Percentiles rank a stretch among this genome's conserved stretches.
phyloP scores from a whole-genome alignment of 257 asterid genomes.

The Catharanthus roseus region DNA sequence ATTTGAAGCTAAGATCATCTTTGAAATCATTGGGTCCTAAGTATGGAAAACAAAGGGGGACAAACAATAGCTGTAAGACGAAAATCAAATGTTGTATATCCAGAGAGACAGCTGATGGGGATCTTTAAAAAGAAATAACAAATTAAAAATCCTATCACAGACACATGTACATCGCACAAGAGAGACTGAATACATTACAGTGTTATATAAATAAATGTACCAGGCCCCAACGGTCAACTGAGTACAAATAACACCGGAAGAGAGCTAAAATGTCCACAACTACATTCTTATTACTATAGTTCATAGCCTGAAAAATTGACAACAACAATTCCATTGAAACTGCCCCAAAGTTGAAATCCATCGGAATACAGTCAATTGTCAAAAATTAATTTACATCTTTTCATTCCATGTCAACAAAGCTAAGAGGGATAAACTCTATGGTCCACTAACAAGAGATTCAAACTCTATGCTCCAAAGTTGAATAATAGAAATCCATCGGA shows the following conservation, averaged over 20 bases:
- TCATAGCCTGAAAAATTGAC: not conserved
- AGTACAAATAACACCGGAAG: not conserved
- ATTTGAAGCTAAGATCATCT: slow-evolving; percentile 81
- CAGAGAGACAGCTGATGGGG: not conserved
- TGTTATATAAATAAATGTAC: not conserved
- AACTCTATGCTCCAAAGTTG: not conserved
- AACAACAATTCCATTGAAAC: not conserved
- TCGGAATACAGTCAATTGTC: not conserved
- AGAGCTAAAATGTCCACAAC: not conserved
- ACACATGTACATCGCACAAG: not conserved
- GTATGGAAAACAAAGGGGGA: not conserved
- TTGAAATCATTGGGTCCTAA: slow-evolving; percentile 90
- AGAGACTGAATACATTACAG: not conserved
- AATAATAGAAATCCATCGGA: not conserved
- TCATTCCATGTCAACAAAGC: not conserved
- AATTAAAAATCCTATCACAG: not conserved
- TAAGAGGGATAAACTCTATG: not conserved
- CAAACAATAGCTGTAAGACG: not conserved
- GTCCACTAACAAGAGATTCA: not conserved
- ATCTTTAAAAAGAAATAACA: no score
- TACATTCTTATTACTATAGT: not conserved
- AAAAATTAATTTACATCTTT: not conserved
- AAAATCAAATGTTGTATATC: not conserved
- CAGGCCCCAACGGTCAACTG: not conserved
- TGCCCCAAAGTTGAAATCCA: not conserved